phyloP scores from a whole-genome alignment of 805 yeast genomes.

The Myxozyma udenii region DNA sequence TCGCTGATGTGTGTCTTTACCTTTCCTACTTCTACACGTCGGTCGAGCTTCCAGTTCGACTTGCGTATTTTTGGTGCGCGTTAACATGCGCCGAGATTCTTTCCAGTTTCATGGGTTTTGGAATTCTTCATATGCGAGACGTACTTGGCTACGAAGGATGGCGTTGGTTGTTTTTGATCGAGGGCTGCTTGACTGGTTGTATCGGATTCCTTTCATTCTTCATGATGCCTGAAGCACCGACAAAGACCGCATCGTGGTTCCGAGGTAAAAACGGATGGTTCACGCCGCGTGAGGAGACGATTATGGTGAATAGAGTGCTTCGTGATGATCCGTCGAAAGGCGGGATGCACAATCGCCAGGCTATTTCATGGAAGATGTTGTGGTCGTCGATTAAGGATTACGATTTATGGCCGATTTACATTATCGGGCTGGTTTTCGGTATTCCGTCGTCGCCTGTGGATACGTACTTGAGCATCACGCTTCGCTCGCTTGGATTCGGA shows the following conservation, averaged over 20 bases:
- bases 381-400: conserved; percentile 46
- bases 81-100: conserved; percentile 46
- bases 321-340: conserved; percentile 66
- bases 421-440: conserved; percentile 47
- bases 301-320: conserved; percentile 56
- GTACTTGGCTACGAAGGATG: conserved; percentile 48
- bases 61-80: conserved; percentile 57
- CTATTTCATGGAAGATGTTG: conserved; percentile 46
- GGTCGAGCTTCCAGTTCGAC: conserved; percentile 53
- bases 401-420: conserved; percentile 57
- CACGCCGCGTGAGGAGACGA: conserved; percentile 54
- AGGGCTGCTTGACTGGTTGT: conserved; percentile 54
- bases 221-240: conserved; percentile 56
- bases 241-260: conserved; percentile 51
- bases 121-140: conserved; percentile 51
- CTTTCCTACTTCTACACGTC: conserved; percentile 59
- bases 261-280: conserved; percentile 54
- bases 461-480: conserved; percentile 49
- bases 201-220: conserved; percentile 51
- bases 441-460: conserved; percentile 42
- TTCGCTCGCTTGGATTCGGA: conserved; percentile 51
- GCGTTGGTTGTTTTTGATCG: conserved; percentile 62
- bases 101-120: conserved; percentile 50
- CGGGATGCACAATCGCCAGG: conserved; percentile 61
- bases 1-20: conserved; percentile 59